Percentiles rank a stretch among this genome's conserved stretches.
phyloP scores from a whole-genome alignment of 495 filamentous ascomycete genomes.

The Tuber brumale region DNA sequence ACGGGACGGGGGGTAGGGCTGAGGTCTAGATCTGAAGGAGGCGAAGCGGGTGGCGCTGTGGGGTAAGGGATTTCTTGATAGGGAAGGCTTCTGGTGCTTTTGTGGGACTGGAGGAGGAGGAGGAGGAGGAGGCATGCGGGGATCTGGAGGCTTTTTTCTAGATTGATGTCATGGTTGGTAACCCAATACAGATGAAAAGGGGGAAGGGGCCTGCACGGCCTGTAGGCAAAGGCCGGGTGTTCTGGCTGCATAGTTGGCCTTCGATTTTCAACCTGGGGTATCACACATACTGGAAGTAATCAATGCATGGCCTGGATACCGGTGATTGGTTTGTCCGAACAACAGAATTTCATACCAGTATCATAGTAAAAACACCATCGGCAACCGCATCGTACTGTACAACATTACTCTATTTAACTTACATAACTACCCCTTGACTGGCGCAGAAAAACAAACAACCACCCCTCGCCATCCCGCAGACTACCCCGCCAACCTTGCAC shows the following conservation, averaged over 20 bases:
- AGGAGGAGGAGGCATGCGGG: not conserved
- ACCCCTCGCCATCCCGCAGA: not conserved
- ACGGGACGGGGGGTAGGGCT: not conserved
- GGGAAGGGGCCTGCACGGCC: not conserved
- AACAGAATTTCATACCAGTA: not conserved
- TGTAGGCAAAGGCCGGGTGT: not conserved
- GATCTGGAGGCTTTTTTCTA: not conserved
- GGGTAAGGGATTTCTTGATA: not conserved
- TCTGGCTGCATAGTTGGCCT: not conserved
- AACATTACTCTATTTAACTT: not conserved
- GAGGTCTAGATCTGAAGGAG: not conserved
- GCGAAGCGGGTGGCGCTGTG: not conserved
- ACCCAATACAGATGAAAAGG: not conserved
- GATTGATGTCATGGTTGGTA: not conserved
- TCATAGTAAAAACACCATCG: not conserved
- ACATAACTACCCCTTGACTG: not conserved
- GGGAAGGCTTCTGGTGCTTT: not conserved
- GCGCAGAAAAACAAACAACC: not conserved
- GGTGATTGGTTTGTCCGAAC: not conserved
- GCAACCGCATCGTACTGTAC: not conserved
- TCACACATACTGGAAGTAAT: not conserved
- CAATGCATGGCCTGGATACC: not conserved
- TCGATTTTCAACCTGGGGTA: not conserved
- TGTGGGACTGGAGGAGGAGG: not conserved
- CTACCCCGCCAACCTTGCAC: not conserved